These are phyloP conservation scores for Lepidium didymum DNA, from an alignment of 345 rosid genomes.

Conservation along the genomic window DNA sequence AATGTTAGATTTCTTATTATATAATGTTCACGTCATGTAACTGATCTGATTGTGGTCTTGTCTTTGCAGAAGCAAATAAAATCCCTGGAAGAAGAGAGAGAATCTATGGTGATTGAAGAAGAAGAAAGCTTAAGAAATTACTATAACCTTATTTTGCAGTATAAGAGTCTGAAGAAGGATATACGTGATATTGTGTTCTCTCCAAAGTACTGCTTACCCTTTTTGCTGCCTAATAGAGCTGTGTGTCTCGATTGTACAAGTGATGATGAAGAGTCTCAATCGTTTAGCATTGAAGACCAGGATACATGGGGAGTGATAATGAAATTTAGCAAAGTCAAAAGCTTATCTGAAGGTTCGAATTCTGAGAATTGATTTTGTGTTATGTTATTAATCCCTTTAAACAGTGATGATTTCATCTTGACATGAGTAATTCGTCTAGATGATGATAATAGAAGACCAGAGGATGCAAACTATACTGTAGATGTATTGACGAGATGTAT, in stretches of 20 bases:
- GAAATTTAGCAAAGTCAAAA: slow-evolving; percentile 65
- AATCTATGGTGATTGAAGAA: slow-evolving; percentile 83
- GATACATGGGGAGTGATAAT: slow-evolving; percentile 83
- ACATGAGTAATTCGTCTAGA: slow-evolving; percentile 38
- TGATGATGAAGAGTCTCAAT: slow-evolving; percentile 44
- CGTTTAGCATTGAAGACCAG: slow-evolving; percentile 62
- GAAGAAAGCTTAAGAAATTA: slow-evolving; percentile 82
- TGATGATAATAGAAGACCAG: slow-evolving; percentile 61
- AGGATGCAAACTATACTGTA: slow-evolving; percentile 64
- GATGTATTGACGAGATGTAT: slow-evolving; percentile 85
- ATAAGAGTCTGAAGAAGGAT: slow-evolving; percentile 71
- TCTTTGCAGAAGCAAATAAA: slow-evolving; percentile 68
- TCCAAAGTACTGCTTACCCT: slow-evolving; percentile 83
- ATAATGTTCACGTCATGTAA: not conserved
- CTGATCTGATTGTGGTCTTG: slow-evolving; percentile 14
- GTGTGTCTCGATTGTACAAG: slow-evolving; percentile 49
- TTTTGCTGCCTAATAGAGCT: slow-evolving; percentile 74
- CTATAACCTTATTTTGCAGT: slow-evolving; percentile 70
- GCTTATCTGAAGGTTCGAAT: slow-evolving; percentile 53
- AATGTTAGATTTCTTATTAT: not conserved
- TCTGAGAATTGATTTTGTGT: not conserved
- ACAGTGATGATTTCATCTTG: not conserved
- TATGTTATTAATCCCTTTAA: not conserved
- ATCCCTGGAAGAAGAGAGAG: slow-evolving; percentile 73
- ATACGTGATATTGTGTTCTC: slow-evolving; percentile 63